Evolutionary conservation across 2,329 filamentous ascomycete genomes (phyloP).

Genomic region (Nannizziopsis barbatae): DNA sequence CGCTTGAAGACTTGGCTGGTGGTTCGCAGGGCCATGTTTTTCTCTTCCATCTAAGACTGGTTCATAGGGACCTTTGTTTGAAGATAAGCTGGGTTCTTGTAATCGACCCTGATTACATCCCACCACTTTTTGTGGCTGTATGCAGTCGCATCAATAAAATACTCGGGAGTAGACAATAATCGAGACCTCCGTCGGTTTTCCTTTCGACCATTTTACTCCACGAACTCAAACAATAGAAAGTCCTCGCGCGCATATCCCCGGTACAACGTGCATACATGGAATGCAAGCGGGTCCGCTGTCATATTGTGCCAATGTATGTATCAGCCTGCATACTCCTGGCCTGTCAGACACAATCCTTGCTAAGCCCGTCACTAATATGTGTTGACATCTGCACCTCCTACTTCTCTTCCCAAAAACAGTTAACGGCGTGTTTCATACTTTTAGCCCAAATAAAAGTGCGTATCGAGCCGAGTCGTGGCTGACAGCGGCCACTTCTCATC

Average conservation of each 20-base stretch:
- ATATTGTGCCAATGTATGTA: neutral
- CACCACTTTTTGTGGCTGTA: no score
- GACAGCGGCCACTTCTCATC: neutral
- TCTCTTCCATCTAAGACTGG: neutral
- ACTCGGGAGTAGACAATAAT: no score
- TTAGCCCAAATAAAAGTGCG: constrained; percentile 1
- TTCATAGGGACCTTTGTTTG: no score
- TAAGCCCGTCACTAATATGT: neutral
- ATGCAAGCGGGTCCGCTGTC: neutral
- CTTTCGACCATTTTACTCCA: no score
- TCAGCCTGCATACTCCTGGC: neutral
- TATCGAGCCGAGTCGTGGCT: neutral
- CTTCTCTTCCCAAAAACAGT: neutral
- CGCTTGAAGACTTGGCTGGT: constrained; percentile 6
- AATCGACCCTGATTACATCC: no score
- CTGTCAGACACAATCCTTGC: constrained; percentile 7
- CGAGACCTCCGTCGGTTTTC: no score
- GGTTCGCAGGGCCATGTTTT: constrained; percentile 1
- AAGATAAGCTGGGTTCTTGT: no score
- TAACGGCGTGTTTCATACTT: constrained; percentile 8
- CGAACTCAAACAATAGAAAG: no score
- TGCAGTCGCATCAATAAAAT: no score
- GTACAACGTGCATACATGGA: neutral
- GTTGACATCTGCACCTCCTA: constrained; percentile 8
- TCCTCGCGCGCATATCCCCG: no score